Evolutionary conservation across 768 basidiomycete species (phyloP).

Genomic region (Peribolospora baueri): DNA sequence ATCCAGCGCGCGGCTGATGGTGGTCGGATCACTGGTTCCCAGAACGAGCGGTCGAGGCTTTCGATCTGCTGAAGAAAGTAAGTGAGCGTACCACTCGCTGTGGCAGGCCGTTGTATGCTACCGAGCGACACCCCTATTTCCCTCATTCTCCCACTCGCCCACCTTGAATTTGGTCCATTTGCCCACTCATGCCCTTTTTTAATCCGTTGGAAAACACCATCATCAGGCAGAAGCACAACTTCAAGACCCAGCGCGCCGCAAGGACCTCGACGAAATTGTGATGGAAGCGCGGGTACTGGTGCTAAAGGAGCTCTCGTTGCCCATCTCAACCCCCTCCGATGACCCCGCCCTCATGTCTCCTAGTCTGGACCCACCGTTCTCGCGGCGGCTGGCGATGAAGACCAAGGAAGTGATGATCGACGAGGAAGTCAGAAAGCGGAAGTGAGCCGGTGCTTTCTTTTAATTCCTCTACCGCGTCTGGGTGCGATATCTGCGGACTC

Average conservation of each 20-base stretch:
- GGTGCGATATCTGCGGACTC: background rate
- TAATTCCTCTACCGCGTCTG: background rate
- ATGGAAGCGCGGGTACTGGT: constrained; percentile 35
- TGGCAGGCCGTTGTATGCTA: background rate
- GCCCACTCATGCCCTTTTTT: background rate
- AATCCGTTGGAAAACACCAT: background rate
- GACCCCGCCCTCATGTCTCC: constrained; percentile 28
- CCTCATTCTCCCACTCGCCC: background rate
- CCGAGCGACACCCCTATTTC: background rate
- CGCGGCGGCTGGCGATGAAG: constrained; percentile 39
- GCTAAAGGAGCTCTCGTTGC: constrained; percentile 39
- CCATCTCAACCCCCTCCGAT: constrained; percentile 33
- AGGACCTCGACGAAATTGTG: background rate
- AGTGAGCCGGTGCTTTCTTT: constrained; percentile 28
- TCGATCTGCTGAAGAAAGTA: constrained; percentile 81
- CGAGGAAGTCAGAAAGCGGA: constrained; percentile 61
- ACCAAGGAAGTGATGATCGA: constrained; percentile 69
- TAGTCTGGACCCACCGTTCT: constrained; percentile 36
- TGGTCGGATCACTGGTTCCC: constrained; percentile 7
- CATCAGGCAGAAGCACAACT: constrained; percentile 60
- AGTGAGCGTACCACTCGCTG: background rate
- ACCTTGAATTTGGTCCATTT: background rate
- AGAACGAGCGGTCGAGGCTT: constrained; percentile 63
- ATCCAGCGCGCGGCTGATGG: no score
- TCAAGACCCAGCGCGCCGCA: constrained; percentile 10